A percentile compares a stretch with the other conserved stretches of the same genome.
phyloP scores from a whole-genome alignment of 805 yeast species.

The Dipodascus albidus region DNA sequence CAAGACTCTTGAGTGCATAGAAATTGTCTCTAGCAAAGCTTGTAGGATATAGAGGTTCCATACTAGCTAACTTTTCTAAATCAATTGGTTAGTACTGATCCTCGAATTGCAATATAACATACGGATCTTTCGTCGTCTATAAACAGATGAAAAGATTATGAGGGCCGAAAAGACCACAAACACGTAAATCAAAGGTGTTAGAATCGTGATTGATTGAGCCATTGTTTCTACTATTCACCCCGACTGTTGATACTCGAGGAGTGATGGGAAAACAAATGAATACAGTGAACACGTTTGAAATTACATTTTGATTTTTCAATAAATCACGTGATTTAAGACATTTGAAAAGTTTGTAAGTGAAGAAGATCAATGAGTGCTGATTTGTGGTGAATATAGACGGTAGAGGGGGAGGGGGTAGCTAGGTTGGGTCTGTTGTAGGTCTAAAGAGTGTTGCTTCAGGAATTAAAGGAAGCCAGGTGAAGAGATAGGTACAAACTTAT shows the following conservation, averaged over 20 bases:
- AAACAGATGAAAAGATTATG: constrained; percentile 54
- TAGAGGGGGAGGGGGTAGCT: too few relatives aligned
- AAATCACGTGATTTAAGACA: background rate
- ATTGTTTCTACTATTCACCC: constrained; percentile 13
- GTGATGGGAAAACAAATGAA: background rate
- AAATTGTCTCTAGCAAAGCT: constrained; percentile 58
- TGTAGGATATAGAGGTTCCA: constrained; percentile 60
- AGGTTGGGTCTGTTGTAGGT: too few relatives aligned
- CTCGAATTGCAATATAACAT: constrained; percentile 7
- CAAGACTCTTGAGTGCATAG: constrained; percentile 41
- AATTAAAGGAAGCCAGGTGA: too few relatives aligned
- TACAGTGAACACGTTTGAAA: background rate
- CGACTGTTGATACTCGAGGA: background rate
- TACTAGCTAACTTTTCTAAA: constrained; percentile 34
- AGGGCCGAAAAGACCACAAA: constrained; percentile 56
- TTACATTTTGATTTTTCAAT: background rate
- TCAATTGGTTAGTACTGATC: constrained; percentile 7
- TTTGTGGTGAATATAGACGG: too few relatives aligned
- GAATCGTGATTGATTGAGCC: constrained; percentile 38
- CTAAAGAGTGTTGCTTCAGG: too few relatives aligned
- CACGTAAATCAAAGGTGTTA: constrained; percentile 69
- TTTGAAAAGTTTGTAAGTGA: too few relatives aligned
- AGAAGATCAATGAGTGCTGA: too few relatives aligned
- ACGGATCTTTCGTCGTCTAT: constrained; percentile 44
- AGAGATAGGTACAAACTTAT: too few relatives aligned